phyloP scores from a whole-genome alignment of 1,284 basidiomycete species.

The Irpex sp. region DNA sequence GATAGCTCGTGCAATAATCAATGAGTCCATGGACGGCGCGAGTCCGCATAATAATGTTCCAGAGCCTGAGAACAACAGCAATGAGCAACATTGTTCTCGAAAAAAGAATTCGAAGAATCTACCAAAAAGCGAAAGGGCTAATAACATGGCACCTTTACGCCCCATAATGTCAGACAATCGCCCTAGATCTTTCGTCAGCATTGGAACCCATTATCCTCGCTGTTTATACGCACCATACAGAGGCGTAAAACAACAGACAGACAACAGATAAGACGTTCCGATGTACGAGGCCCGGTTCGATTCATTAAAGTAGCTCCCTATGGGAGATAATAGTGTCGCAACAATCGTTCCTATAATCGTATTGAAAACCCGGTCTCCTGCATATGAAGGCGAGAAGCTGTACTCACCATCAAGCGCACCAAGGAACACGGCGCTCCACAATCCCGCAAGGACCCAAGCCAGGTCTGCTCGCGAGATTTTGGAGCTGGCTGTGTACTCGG shows the following conservation, averaged over 20 bases:
- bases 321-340: constrained; percentile 82
- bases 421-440: constrained; percentile 86
- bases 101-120: not conserved
- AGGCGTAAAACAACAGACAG: constrained; percentile 92
- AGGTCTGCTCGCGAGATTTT: constrained; percentile 61
- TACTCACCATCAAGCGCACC: constrained; percentile 82
- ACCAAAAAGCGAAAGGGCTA: constrained; percentile 88
- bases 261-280: constrained; percentile 88
- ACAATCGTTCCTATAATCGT: constrained; percentile 70
- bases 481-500: constrained; percentile 37
- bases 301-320: constrained; percentile 84
- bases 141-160: constrained; percentile 85
- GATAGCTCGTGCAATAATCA: constrained; percentile 84
- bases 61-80: constrained; percentile 56
- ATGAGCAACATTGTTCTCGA: not conserved
- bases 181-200: constrained; percentile 50
- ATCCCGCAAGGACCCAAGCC: constrained; percentile 75
- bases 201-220: not conserved
- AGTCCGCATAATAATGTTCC: constrained; percentile 88
- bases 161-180: constrained; percentile 91
- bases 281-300: constrained; percentile 88
- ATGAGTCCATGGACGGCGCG: constrained; percentile 86
- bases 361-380: too few relatives aligned
- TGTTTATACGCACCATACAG: constrained; percentile 72
- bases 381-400: not conserved